Conservation (phyloP, 2,329 filamentous ascomycete genomes). For the Aspergillus sp. region DNA sequence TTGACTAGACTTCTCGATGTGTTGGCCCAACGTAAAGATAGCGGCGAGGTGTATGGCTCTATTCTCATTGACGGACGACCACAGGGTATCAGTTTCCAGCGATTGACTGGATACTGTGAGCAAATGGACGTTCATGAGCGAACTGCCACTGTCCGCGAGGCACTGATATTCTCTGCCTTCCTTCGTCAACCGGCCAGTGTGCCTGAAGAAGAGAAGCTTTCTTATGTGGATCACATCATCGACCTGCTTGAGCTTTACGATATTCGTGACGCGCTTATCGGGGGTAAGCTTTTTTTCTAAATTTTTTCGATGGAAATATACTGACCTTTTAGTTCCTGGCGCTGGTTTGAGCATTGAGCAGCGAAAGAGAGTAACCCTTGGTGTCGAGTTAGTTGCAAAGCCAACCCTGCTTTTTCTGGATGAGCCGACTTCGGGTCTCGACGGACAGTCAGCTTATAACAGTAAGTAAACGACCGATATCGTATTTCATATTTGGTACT, state of each 20-base stretch:
- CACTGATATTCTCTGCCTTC: slow-evolving; percentile 64
- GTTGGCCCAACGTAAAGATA: slow-evolving; percentile 65
- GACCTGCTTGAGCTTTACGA: slow-evolving; percentile 61
- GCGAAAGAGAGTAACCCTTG: slow-evolving; percentile 67
- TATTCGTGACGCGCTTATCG: slow-evolving; percentile 63
- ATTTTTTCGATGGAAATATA: slow-evolving; percentile 50
- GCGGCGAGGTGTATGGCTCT: slow-evolving; percentile 60
- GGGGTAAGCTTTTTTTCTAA: slow-evolving; percentile 31
- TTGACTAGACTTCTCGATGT: slow-evolving; percentile 62
- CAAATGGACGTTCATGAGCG: slow-evolving; percentile 67
- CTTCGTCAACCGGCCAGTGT: slow-evolving; percentile 55
- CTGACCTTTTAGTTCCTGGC: slow-evolving; percentile 45
- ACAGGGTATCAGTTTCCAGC: slow-evolving; percentile 62
- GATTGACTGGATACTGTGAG: slow-evolving; percentile 66
- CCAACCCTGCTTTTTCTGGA: slow-evolving; percentile 68
- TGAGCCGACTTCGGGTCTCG: slow-evolving; percentile 67
- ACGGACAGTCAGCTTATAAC: slow-evolving; percentile 66
- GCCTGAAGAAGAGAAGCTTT: slow-evolving; percentile 57
- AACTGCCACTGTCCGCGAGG: slow-evolving; percentile 63
- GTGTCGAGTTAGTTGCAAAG: slow-evolving; percentile 67
- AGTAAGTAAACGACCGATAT: slow-evolving; percentile 33
- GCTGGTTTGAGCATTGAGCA: slow-evolving; percentile 59
- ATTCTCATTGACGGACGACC: slow-evolving; percentile 65
- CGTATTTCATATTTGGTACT: no score
- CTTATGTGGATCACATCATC: slow-evolving; percentile 63